phyloP scores from a whole-genome alignment of 2,329 filamentous ascomycete genomes.

The Diaporthe sp. region DNA sequence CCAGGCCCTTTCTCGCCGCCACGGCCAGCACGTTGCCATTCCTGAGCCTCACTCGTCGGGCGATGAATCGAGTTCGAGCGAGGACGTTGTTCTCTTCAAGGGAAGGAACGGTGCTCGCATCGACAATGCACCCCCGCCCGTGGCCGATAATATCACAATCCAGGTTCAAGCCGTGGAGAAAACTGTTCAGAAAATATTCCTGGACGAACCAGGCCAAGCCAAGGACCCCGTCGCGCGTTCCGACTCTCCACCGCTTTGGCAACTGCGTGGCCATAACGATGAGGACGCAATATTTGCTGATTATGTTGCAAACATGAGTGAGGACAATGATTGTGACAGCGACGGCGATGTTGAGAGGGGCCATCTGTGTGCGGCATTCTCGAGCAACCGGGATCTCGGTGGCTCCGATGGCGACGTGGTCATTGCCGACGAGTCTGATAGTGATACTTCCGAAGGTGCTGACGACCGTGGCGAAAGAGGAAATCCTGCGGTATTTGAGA shows the following conservation, averaged over 20 bases:
- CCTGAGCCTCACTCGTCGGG: constrained; percentile 44
- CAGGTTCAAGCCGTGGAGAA: constrained; percentile 39
- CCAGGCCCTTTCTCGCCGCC: constrained; percentile 42
- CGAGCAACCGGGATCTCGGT: constrained; percentile 57
- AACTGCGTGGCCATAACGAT: constrained; percentile 44
- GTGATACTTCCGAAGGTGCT: constrained; percentile 55
- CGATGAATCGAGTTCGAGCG: constrained; percentile 69
- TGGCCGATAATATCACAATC: constrained; percentile 47
- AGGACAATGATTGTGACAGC: constrained; percentile 54
- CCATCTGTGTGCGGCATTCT: constrained; percentile 46
- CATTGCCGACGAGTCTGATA: constrained; percentile 56
- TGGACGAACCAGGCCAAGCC: constrained; percentile 22
- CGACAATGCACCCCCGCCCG: constrained; percentile 22
- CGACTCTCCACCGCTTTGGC: constrained; percentile 35
- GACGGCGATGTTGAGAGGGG: constrained; percentile 47
- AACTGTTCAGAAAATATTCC: constrained; percentile 38
- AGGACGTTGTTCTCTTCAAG: constrained; percentile 80
- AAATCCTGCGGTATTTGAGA: constrained; percentile 47
- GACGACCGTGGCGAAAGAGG: constrained; percentile 50
- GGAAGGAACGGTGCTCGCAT: constrained; percentile 46
- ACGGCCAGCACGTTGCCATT: constrained; percentile 39
- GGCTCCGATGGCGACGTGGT: constrained; percentile 58
- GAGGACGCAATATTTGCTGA: constrained; percentile 74
- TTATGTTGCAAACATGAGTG: constrained; percentile 77
- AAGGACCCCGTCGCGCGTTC: constrained; percentile 8